These are phyloP conservation scores for Cucumis cinereus DNA, from an alignment of 306 rosid species.

Conservation along the genomic window DNA sequence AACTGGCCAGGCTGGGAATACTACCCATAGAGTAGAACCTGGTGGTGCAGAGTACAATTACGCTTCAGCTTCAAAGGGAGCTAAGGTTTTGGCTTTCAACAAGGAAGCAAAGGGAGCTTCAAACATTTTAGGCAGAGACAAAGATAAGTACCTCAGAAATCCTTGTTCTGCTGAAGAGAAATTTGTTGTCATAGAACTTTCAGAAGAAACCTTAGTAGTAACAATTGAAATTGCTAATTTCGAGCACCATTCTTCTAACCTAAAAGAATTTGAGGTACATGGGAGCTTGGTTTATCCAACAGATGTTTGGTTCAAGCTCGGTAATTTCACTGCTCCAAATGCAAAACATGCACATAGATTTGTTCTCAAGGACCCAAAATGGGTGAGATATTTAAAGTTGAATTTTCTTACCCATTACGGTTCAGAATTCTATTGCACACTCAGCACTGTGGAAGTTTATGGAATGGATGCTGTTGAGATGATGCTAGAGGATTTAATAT, in stretches of 20 bases:
- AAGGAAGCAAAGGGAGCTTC: constrained; percentile 98
- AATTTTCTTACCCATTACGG: constrained; percentile 75
- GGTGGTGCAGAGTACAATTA: constrained; percentile 82
- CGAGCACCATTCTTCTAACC: constrained; percentile 89
- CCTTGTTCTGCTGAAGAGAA: constrained; percentile 90
- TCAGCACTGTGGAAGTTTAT: constrained; percentile 59
- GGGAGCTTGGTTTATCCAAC: constrained; percentile 86
- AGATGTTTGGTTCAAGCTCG: constrained; percentile 67
- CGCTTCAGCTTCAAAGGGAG: constrained; percentile 96
- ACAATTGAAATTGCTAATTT: constrained; percentile 77
- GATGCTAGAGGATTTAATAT: constrained; percentile 86
- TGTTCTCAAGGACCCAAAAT: constrained; percentile 72
- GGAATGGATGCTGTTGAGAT: constrained; percentile 97
- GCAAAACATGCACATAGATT: constrained; percentile 65
- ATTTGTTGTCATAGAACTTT: constrained; percentile 71
- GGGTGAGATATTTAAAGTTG: constrained; percentile 93
- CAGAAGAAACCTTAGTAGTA: constrained; percentile 91
- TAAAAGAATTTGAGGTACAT: constrained; percentile 64
- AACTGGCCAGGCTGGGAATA: constrained; percentile 40
- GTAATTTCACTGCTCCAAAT: constrained; percentile 74
- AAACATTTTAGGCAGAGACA: constrained; percentile 63
- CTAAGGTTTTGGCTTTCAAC: constrained; percentile 86
- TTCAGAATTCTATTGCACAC: constrained; percentile 89
- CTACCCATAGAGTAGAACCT: constrained; percentile 76
- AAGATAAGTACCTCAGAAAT: constrained; percentile 88